Evolutionary conservation across 2,329 filamentous ascomycete genomes (phyloP).

Genomic region (Aureobasidium musti): DNA sequence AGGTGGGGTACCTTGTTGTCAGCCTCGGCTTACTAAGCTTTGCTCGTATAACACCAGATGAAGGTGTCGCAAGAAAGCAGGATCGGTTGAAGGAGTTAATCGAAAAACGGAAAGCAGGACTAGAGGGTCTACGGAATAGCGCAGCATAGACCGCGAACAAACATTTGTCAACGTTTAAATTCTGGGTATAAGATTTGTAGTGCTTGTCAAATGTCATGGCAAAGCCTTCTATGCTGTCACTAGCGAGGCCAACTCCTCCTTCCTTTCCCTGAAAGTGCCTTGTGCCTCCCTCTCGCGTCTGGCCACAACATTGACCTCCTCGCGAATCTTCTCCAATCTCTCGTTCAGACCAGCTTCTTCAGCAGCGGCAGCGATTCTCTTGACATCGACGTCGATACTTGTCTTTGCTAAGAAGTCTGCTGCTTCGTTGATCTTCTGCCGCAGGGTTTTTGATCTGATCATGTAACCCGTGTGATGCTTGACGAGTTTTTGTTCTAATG

Average conservation of each 20-base stretch:
- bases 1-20: constrained; percentile 3
- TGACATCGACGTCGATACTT: constrained; percentile 68
- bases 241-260: constrained; percentile 73
- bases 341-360: constrained; percentile 75
- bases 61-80: neutral
- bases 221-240: constrained; percentile 2
- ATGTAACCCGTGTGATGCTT: constrained; percentile 89
- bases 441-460: constrained; percentile 76
- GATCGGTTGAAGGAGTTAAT: neutral
- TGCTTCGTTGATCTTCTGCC: constrained; percentile 76
- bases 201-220: neutral
- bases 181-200: neutral
- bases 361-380: constrained; percentile 72
- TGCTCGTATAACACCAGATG: neutral
- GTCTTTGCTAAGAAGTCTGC: constrained; percentile 73
- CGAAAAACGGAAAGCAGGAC: too few species aligned
- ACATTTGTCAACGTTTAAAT: too few species aligned
- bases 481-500: constrained; percentile 89
- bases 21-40: constrained; percentile 4
- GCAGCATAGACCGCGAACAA: neutral
- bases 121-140: neutral
- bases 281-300: constrained; percentile 87
- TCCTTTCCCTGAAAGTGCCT: constrained; percentile 74
- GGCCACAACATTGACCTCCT: constrained; percentile 80
- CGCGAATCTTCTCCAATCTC: constrained; percentile 71